Percentiles rank a stretch among this genome's conserved stretches.
phyloP scores from a whole-genome alignment of 225 moss, liverwort and hornwort genomes.

The Marchantia paleacea region DNA sequence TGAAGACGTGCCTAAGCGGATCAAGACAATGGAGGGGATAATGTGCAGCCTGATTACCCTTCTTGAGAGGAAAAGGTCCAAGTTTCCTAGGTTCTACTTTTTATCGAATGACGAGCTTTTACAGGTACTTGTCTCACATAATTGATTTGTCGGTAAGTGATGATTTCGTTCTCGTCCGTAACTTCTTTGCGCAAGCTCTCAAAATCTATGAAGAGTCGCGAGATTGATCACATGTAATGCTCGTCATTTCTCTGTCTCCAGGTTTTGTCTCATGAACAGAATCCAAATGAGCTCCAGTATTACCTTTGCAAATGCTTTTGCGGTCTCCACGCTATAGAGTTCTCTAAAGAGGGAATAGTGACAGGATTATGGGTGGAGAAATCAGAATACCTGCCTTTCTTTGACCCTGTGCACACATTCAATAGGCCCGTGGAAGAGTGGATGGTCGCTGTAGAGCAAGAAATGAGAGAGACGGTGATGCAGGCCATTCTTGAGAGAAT shows the following conservation, averaged over 20 bases:
- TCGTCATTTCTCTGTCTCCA: slow-evolving; percentile 15
- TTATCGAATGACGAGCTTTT: slow-evolving; percentile 55
- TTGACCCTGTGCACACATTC: slow-evolving; percentile 30
- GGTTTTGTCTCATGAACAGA: slow-evolving; percentile 48
- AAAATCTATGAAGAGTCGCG: not conserved
- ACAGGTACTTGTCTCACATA: slow-evolving; percentile 24
- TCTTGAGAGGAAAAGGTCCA: slow-evolving; percentile 46
- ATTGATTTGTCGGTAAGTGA: not conserved
- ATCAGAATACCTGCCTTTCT: slow-evolving; percentile 39
- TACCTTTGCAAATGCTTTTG: slow-evolving; percentile 54
- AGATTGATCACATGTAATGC: not conserved
- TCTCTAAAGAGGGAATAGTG: slow-evolving; percentile 32
- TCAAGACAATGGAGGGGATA: slow-evolving; percentile 45
- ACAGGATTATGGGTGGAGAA: slow-evolving; percentile 43
- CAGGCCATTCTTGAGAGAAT: slow-evolving; percentile 34
- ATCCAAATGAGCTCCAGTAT: slow-evolving; percentile 47
- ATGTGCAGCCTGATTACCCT: slow-evolving; percentile 45
- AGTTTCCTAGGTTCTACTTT: slow-evolving; percentile 51
- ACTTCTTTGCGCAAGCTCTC: not conserved
- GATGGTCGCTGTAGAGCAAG: slow-evolving; percentile 44
- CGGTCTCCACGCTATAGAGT: slow-evolving; percentile 37
- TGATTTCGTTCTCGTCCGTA: not conserved
- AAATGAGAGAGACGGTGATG: slow-evolving; percentile 39
- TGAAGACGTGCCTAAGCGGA: slow-evolving; percentile 40
- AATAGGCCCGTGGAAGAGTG: slow-evolving; percentile 46